Percentiles rank a stretch among this genome's conserved stretches.
Evolutionary conservation across 192 early-diverging fungal genomes (phyloP).

Genomic region (Coemansia sp.): DNA sequence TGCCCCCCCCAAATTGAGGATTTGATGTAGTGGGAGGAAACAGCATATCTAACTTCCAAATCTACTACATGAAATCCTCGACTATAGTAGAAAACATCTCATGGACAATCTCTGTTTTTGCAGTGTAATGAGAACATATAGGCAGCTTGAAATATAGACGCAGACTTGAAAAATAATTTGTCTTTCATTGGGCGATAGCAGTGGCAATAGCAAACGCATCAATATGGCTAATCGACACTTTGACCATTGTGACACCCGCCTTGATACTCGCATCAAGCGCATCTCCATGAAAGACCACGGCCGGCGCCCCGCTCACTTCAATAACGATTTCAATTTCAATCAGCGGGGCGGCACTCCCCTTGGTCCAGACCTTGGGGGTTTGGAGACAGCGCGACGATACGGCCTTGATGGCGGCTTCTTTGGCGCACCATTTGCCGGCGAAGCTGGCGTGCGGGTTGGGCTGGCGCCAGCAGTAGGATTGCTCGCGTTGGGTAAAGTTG

Average conservation of each 20-base stretch:
- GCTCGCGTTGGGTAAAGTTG: constrained; percentile 84
- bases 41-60: no score
- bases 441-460: constrained; percentile 78
- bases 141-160: no score
- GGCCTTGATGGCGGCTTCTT: constrained; percentile 95
- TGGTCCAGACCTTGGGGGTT: constrained; percentile 62
- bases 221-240: constrained; percentile 90
- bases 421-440: constrained; percentile 93
- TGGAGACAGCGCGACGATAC: constrained; percentile 59
- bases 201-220: constrained; percentile 88
- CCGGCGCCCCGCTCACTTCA: constrained; percentile 69
- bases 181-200: constrained; percentile 60
- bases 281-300: constrained; percentile 75
- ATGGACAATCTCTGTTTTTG: no score
- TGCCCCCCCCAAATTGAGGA: no score
- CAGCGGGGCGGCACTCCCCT: constrained; percentile 81
- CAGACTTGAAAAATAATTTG: no score
- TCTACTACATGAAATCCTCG: no score
- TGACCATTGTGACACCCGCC: constrained; percentile 70
- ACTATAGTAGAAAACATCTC: no score
- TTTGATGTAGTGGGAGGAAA: no score
- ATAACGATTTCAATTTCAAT: constrained; percentile 83
- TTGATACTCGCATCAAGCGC: constrained; percentile 67
- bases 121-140: no score
- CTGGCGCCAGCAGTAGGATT: constrained; percentile 66